These are phyloP conservation scores for Amanita thiersii DNA, from an alignment of 768 basidiomycete species.

Conservation along the genomic window DNA sequence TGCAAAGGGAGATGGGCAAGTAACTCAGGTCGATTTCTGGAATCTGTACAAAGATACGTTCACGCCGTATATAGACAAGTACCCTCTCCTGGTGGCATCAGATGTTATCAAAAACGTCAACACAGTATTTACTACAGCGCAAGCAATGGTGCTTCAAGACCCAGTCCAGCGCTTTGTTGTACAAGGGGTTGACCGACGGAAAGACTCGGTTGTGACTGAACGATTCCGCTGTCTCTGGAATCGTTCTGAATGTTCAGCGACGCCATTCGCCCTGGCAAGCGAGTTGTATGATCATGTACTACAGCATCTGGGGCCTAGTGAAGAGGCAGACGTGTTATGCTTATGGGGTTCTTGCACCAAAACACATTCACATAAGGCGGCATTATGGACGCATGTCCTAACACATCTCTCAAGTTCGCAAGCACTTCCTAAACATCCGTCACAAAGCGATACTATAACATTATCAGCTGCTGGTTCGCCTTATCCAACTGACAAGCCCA, in stretches of 20 bases:
- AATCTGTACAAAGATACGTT: conserved; percentile 86
- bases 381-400: conserved; percentile 59
- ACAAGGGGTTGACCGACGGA: conserved; percentile 70
- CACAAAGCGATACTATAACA: conserved; percentile 69
- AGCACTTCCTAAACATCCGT: conserved; percentile 47
- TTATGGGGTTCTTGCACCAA: conserved; percentile 66
- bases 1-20: conserved; percentile 63
- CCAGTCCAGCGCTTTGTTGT: conserved; percentile 78
- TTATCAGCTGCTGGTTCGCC: conserved; percentile 46
- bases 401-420: conserved; percentile 68
- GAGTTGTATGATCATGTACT: conserved; percentile 71
- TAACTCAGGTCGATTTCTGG: conserved; percentile 96
- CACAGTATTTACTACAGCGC: conserved; percentile 75
- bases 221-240: conserved; percentile 78
- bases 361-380: conserved; percentile 34
- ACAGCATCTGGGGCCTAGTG: conserved; percentile 40
- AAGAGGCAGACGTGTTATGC: conserved; percentile 44
- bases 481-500: conserved; percentile 56
- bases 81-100: conserved; percentile 69
- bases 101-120: conserved; percentile 95
- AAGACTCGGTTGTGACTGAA: conserved; percentile 47
- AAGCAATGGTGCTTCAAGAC: conserved; percentile 78
- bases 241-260: conserved; percentile 42
- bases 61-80: conserved; percentile 43
- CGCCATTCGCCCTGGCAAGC: conserved; percentile 41